Evolutionary conservation across 169 alveolate species (phyloP), one percentile per base, ranked within the genome.

Genomic region (Amoebophrya sp.): DNA sequence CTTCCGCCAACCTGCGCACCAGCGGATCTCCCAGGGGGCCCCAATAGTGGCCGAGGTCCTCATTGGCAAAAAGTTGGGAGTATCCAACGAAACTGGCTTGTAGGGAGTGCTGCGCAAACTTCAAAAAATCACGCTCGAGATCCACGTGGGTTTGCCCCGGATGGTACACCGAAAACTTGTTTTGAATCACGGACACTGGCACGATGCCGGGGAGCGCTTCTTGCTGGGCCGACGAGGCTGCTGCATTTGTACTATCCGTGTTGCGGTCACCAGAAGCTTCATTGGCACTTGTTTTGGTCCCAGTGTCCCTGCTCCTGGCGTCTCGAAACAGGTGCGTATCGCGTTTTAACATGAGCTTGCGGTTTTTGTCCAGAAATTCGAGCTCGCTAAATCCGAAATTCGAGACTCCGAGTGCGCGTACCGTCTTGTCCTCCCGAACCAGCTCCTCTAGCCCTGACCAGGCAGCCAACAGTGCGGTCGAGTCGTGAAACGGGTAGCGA

Each of bases 1-100:
- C 29, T 2, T 66, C 83, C 39, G 83, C 83, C 29, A 66, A 25
- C 0, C 32, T n/a, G 0, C 12, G 12, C 29, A 66, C 83, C 29
- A 66, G 1, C 39, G 83, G 83, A 66, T 66, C 83, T 0, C 35
- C 35, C 12, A 66, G 32, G 32, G 83, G 83, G 0, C 35, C 0
- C 7, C 1, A 25, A n/a, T 7, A 66, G 83, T 66, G 83, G 35
- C 83, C 83, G 7, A 66, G 35, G 83, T 66, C 83, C 32, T 66
- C 83, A 25, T 66, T 66, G 7, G 83, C 83, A 66, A 66, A 66
- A n/a, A 66, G 83, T 25, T 66, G 83, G 29, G 83, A 66, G 83
- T 12, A 66, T 2, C 83, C 83, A 66, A 66, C 83, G 35, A 66
- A 18, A 7, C 18, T 7, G 29, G 18, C 18, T 18, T 18, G 29